Base-by-base conservation (phyloP, 2,329 filamentous ascomycete genomes). In the Huntiella savannae region DNA sequence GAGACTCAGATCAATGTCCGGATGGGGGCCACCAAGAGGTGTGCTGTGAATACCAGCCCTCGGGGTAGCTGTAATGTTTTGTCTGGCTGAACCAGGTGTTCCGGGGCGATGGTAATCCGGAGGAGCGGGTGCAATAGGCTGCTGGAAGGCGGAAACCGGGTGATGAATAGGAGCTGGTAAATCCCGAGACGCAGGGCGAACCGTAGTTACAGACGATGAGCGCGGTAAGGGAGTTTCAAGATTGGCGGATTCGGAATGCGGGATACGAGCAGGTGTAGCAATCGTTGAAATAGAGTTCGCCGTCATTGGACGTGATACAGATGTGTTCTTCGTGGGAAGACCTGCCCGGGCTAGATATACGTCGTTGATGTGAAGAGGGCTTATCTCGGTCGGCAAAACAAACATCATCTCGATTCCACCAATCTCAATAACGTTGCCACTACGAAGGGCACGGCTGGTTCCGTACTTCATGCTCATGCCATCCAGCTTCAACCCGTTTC, bases 391-490 rank as follows among this genome's bases (percentile, higher is more conserved):
- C 0, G 91, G 88, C n/a, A 93, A 74, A 41, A 95, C 84, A 61
- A 98, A 98, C 69, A 96, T 88, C 91, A 98, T 98, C 65, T 98
- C 88, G 1, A 91, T 82, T 45, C 83, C 83, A 55, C 81, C 82
- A 57, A 96, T 83, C 57, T 94, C 86, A 49, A 98, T 79, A 38
- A 96, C 84, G 58, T 88, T 79, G 49, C 91, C 91, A 55, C 87
- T 94, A 37, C 76, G 75, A 19, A 98, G 70, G 28, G 74, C 65
- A 33, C 75, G 71, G 33, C 75, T 70, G 35, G 71, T 65, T 10
- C 80, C 79, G 22, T 36, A 35, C 22, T 45, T 39, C 11, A 45
- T 6, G 15, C 16, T 39, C 8, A 65, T 63, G 50, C 84, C 83
- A 59, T 98, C 84, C 16, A 96, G 68, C 56, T 83, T 84, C 40